These are phyloP conservation scores for Lepidium sativum DNA, from an alignment of 345 rosid species.

Conservation along the genomic window DNA sequence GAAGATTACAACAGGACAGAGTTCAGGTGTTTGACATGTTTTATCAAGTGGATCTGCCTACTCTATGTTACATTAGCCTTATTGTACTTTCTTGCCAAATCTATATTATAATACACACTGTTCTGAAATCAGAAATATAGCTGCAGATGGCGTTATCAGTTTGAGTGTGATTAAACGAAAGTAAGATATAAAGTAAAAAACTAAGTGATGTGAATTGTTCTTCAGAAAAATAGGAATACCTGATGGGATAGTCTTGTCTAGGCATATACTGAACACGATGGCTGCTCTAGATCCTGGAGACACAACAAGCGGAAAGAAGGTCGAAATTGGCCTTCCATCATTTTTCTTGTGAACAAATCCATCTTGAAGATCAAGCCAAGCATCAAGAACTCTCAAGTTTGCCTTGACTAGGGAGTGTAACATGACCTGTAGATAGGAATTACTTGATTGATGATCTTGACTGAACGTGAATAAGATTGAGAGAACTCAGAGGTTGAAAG, in stretches of 20 bases:
- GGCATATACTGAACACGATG: constrained; percentile 61
- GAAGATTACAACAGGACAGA: neutral
- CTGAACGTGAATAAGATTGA: neutral
- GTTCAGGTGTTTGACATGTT: neutral
- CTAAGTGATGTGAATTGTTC: neutral
- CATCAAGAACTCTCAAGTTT: constrained; percentile 64
- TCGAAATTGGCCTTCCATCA: constrained; percentile 73
- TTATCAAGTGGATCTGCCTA: neutral
- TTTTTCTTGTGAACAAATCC: constrained; percentile 70
- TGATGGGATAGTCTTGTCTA: constrained; percentile 39
- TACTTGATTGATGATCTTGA: neutral
- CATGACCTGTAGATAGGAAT: constrained; percentile 49
- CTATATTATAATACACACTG: neutral
- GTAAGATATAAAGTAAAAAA: neutral
- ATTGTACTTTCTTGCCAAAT: neutral
- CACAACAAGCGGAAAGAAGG: constrained; percentile 72
- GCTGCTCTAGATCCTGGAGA: constrained; percentile 80
- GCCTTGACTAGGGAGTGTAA: constrained; percentile 90
- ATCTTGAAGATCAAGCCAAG: constrained; percentile 93
- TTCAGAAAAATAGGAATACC: constrained; percentile 34
- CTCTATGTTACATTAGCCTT: neutral
- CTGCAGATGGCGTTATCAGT: constrained; percentile 5
- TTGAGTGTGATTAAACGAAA: neutral
- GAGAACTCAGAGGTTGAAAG: neutral
- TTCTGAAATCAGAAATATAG: neutral